Evolutionary conservation across 345 rosid genomes (phyloP).

Genomic region (Reutealis trisperma): DNA sequence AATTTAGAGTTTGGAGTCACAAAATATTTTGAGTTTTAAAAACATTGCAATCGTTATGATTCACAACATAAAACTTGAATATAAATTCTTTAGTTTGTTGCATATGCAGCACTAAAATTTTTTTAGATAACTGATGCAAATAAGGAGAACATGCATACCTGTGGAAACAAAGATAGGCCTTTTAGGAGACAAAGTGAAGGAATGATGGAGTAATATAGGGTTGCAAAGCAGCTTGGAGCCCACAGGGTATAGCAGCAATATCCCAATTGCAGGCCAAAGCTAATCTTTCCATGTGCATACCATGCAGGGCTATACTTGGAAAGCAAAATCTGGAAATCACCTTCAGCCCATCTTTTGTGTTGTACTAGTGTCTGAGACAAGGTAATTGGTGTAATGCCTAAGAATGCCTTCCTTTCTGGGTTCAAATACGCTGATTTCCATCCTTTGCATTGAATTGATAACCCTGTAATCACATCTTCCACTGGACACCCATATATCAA

Average conservation of each 20-base stretch:
- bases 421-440: slow-evolving; percentile 69
- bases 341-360: slow-evolving; percentile 82
- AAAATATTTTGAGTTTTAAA: too few relatives aligned
- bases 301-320: slow-evolving; percentile 61
- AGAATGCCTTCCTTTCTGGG: slow-evolving; percentile 59
- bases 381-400: slow-evolving; percentile 60
- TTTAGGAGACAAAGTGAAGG: slow-evolving; percentile 63
- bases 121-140: too few relatives aligned
- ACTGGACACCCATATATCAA: slow-evolving; percentile 64
- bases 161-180: slow-evolving; percentile 69
- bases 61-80: too few relatives aligned
- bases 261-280: slow-evolving; percentile 48
- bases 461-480: slow-evolving; percentile 88
- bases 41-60: too few relatives aligned
- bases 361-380: slow-evolving; percentile 63
- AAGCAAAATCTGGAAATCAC: slow-evolving; percentile 63
- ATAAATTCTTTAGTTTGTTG: background rate
- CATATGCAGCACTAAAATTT: background rate
- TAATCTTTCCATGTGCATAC: slow-evolving; percentile 54
- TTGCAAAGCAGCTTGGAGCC: slow-evolving; percentile 59
- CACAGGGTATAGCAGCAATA: slow-evolving; percentile 52
- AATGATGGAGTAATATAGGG: slow-evolving; percentile 46
- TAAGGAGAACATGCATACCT: slow-evolving; percentile 38
- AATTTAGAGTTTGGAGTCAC: background rate
- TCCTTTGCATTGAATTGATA: slow-evolving; percentile 64